These are phyloP conservation scores for Trichoderma orchidacearum DNA, from an alignment of 495 filamentous ascomycete species.

Conservation along the genomic window DNA sequence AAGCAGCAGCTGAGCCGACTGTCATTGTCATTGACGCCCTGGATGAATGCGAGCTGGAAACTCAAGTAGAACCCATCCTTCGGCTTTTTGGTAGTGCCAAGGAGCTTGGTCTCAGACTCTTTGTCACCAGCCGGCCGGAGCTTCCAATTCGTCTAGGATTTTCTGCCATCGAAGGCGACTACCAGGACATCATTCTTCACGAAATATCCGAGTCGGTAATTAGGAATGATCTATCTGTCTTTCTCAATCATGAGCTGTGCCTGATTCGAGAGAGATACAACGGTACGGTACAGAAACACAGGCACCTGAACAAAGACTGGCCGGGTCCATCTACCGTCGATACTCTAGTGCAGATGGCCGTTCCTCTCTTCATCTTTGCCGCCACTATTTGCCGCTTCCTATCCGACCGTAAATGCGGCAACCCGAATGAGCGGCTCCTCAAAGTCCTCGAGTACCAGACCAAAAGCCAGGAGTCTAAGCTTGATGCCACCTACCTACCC, in stretches of 20 bases:
- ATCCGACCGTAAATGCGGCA: constrained; percentile 5
- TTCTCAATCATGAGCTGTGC: constrained; percentile 11
- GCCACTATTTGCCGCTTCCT: constrained; percentile 27
- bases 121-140: constrained; percentile 31
- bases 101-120: constrained; percentile 5
- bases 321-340: constrained; percentile 18
- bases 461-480: constrained; percentile 11
- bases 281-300: background rate
- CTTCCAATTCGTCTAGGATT: constrained; percentile 24
- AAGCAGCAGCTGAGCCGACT: background rate
- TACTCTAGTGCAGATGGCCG: constrained; percentile 21
- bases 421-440: constrained; percentile 7
- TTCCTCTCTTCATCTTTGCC: constrained; percentile 30
- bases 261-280: constrained; percentile 12
- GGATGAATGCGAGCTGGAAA: constrained; percentile 33
- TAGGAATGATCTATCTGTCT: constrained; percentile 21
- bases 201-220: constrained; percentile 14
- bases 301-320: constrained; percentile 18
- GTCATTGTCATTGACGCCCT: constrained; percentile 39
- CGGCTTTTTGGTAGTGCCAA: constrained; percentile 15
- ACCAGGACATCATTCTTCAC: constrained; percentile 17
- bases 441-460: constrained; percentile 14
- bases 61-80: constrained; percentile 25
- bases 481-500: constrained; percentile 19
- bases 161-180: constrained; percentile 10